Percentiles rank a stretch among this genome's conserved stretches.
phyloP scores from a whole-genome alignment of 352 stramenopile species.

The Globisporangium cystogenes region DNA sequence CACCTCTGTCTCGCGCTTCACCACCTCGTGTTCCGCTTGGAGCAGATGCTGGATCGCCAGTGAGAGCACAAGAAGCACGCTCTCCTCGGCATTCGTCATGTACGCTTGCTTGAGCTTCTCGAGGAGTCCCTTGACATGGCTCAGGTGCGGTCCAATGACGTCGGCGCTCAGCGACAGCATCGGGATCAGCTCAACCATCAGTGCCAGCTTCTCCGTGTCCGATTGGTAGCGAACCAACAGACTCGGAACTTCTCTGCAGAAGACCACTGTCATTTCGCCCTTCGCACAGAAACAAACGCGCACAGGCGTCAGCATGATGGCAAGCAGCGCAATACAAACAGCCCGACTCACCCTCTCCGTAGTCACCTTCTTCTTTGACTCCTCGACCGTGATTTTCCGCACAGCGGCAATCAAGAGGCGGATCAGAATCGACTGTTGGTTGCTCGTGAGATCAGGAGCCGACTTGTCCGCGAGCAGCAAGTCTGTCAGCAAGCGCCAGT shows the following conservation, averaged over 20 bases:
- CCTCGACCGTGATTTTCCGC: slow-evolving; percentile 42
- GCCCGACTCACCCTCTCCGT: slow-evolving; percentile 38
- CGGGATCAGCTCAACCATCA: slow-evolving; percentile 74
- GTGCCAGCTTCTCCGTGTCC: slow-evolving; percentile 68
- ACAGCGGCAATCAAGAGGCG: slow-evolving; percentile 62
- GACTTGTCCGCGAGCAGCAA: slow-evolving; percentile 78
- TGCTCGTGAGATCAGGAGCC: slow-evolving; percentile 64
- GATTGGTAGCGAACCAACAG: slow-evolving; percentile 75
- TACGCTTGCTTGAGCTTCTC: slow-evolving; percentile 77
- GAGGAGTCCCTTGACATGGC: slow-evolving; percentile 61
- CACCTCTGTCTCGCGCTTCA: slow-evolving; percentile 74
- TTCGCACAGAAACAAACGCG: slow-evolving; percentile 12
- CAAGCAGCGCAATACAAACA: not conserved
- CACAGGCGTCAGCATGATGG: not conserved
- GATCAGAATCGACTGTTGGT: slow-evolving; percentile 80
- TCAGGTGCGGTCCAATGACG: slow-evolving; percentile 61
- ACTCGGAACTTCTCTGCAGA: slow-evolving; percentile 76
- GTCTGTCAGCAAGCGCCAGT: slow-evolving; percentile 74
- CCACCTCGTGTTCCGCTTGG: slow-evolving; percentile 64
- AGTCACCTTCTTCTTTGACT: slow-evolving; percentile 43
- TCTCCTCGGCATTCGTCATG: slow-evolving; percentile 57
- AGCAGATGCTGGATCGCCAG: slow-evolving; percentile 65
- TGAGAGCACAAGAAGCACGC: slow-evolving; percentile 59
- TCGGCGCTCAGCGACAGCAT: slow-evolving; percentile 56
- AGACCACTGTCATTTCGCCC: slow-evolving; percentile 74